Base-by-base conservation (phyloP, 2,329 filamentous ascomycete species). In the Hypoxylon sp. region DNA sequence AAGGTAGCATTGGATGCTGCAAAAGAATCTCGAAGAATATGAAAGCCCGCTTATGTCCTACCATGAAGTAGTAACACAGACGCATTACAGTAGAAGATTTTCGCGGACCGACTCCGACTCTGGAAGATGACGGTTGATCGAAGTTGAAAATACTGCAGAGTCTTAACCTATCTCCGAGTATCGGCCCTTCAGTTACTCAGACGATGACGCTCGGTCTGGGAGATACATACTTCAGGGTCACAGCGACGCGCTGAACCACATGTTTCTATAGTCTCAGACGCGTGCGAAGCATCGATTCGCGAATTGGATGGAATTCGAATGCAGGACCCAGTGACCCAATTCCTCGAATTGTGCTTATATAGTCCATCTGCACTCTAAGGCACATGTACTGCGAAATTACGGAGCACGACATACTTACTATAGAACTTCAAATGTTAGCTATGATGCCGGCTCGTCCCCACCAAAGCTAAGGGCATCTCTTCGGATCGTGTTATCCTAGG, bases 401-500 rank as follows among this genome's bases (percentile, higher is more conserved):
- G 35, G 42, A 65, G 57, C 48, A 57, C 63, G 52, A 60, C 64
- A 67, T 61, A 55, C 37, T 22, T 22, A 22, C 19, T 22, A 22
- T 22, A 22, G 19, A 22, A 22, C 19, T 22, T 22, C 19, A 22
- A 22, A 22, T 22, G 19, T 22, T 22, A 42, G 55, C 59, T 52
- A 60, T 66, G 35, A 56, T 56, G 55, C 58, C 56, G 42, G 65
- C 58, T 14, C 35, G 54, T 67, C 63, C 52, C 68, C 64, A 61
- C 58, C 52, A 33, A 33, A 60, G 55, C 55, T 66, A 70, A 39
- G 65, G 52, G 46, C 56, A 35, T 72, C 66, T 73, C 65, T 60
- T 74, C 70, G 65, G 72, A 71, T 73, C 73, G 74, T 68, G 71
- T 75, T 71, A 78, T 78, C 64, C 50, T 65, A 77, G 81, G 80